phyloP scores from a whole-genome alignment of 148 eudicot genomes.

The Agrostemma githago region DNA sequence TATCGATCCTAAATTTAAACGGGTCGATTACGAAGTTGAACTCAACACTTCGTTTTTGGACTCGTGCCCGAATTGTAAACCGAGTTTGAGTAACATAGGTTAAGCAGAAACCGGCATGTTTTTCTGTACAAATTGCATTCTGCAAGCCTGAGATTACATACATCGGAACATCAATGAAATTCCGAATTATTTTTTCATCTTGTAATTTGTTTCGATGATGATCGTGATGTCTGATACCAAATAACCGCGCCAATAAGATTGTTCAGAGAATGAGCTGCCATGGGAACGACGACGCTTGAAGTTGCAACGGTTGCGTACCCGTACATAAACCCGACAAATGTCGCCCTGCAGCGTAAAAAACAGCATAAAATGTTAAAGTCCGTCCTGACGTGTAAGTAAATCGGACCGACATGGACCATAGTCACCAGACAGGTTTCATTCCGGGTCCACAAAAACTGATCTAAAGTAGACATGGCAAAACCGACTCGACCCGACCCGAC shows the following conservation, averaged over 20 bases:
- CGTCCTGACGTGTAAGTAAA: no score
- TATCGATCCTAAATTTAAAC: no score
- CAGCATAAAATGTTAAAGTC: background rate
- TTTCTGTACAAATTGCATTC: background rate
- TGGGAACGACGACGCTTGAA: constrained; percentile 75
- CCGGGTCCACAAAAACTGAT: no score
- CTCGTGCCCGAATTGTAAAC: no score
- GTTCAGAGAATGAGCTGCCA: constrained; percentile 83
- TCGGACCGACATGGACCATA: no score
- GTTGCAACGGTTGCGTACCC: constrained; percentile 67
- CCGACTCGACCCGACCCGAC: no score
- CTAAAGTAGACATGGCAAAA: no score
- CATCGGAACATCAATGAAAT: background rate
- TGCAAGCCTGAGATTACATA: background rate
- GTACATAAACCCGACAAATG: constrained; percentile 73
- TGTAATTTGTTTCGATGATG: constrained; percentile 29
- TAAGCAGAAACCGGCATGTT: background rate
- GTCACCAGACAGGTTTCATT: no score
- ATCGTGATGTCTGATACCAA: constrained; percentile 65
- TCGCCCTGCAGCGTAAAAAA: constrained; percentile 49
- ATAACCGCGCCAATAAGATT: constrained; percentile 72
- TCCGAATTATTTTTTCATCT: constrained; percentile 13
- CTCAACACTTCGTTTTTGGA: no score
- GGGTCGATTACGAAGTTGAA: no score
- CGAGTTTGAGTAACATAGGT: no score